phyloP scores from a whole-genome alignment of 2,329 filamentous ascomycete species.

The Ophiostoma ips region DNA sequence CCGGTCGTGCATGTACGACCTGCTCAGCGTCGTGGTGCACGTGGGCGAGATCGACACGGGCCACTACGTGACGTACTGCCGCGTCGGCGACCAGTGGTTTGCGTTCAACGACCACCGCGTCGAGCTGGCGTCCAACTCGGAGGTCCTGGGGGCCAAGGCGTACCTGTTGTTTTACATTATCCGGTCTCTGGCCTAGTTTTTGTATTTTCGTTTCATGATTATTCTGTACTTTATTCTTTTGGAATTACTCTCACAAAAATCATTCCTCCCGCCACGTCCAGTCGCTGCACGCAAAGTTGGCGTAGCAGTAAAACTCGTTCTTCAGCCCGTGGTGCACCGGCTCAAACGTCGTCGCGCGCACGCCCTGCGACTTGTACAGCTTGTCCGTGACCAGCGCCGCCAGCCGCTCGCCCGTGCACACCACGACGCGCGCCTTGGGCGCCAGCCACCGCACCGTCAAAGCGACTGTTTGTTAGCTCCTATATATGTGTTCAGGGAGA shows the following conservation, averaged over 20 bases:
- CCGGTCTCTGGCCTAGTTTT: slow-evolving; percentile 33
- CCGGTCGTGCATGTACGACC: slow-evolving; percentile 65
- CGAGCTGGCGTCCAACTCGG: slow-evolving; percentile 65
- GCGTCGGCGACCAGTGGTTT: slow-evolving; percentile 83
- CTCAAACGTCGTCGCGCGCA: slow-evolving; percentile 53
- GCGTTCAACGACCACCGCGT: slow-evolving; percentile 93
- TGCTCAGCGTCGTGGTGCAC: slow-evolving; percentile 82
- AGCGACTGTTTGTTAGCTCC: slow-evolving; percentile 28
- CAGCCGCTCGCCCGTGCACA: slow-evolving; percentile 72
- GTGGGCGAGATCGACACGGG: slow-evolving; percentile 87
- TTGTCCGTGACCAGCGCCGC: slow-evolving; percentile 41
- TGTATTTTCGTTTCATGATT: not conserved
- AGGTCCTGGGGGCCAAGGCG: slow-evolving; percentile 74
- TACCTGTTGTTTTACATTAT: slow-evolving; percentile 84
- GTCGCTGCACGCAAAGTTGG: slow-evolving; percentile 54
- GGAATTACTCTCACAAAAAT: not conserved
- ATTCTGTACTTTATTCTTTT: not conserved
- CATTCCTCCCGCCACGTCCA: slow-evolving; percentile 28
- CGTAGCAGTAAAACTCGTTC: slow-evolving; percentile 71
- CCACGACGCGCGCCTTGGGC: slow-evolving; percentile 35
- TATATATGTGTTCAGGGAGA: too few species aligned
- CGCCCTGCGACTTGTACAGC: slow-evolving; percentile 51
- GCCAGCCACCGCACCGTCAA: slow-evolving; percentile 62
- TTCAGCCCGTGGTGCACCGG: slow-evolving; percentile 57
- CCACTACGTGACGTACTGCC: slow-evolving; percentile 81